Base-by-base conservation (phyloP, 164 flowering plant genomes). In the Cinnamomum chago region DNA sequence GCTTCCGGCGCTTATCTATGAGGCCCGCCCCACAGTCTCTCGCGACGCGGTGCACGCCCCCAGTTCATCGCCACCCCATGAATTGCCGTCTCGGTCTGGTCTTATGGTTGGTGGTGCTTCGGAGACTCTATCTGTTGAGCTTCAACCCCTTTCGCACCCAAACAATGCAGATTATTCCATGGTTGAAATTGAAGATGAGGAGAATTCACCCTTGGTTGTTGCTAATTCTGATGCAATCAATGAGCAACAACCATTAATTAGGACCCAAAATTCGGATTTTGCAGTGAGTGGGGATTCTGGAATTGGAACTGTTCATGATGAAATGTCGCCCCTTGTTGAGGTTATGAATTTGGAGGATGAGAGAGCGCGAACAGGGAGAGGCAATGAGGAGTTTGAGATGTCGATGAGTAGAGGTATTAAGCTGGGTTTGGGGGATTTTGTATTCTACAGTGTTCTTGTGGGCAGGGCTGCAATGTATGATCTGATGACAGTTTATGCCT, bases 381-480 rank as follows among this genome's bases (percentile, higher is more conserved):
- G 15, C 18, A 17, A 17, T 52, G 33, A 27, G 22, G 69, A 30
- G 2, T 50, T 20, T n/a, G 71, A 28, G n/a, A 50, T 65, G 51
- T 65, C 20, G n/a, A 30, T 51, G 60, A 76, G 64, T 4, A 50
- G 79, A 79, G 99, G 99, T 40, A 90, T 93, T 72, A 93, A 86
- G 78, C 89, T 95, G 68, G 99, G 99, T 35, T 90, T 95, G 20
- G 99, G 99, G 28, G 99, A 95, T 75, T 95, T 95, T 76, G 82
- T 95, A 6, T 95, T 95, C 81, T 95, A 93, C 76, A 90, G 99
- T 78, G 97, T 95, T 73, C 90, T 95, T 67, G 99, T 95, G 74
- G 99, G 97, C 62, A 90, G 99, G 79, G 99, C 99, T 75, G 94
- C 99, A 70, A 88, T 93, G 97, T 95, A 93, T 86, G 99, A 95